phyloP scores from a whole-genome alignment of 2,329 filamentous ascomycete species.

The Colletotrichum lentis region DNA sequence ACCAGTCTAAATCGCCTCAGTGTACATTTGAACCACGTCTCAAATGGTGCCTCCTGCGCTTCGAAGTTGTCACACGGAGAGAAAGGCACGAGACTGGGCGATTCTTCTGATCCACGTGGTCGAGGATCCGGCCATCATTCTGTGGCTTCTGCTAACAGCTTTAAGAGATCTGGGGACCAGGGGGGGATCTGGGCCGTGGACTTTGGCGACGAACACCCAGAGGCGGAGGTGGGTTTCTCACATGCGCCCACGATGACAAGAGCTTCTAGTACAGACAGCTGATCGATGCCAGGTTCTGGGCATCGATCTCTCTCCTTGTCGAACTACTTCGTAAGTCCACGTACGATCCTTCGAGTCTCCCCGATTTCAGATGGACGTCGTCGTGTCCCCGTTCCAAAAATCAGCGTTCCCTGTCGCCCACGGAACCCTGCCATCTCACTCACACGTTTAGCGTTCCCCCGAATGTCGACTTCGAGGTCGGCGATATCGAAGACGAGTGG shows the following conservation, averaged over 20 bases:
- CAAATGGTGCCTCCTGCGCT: no score
- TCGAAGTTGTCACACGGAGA: no score
- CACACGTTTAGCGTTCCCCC: conserved; percentile 48
- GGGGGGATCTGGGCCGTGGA: conserved; percentile 48
- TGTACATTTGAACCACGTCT: neutral
- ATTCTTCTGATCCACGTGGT: no score
- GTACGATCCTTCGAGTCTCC: neutral
- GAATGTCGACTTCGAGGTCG: conserved; percentile 56
- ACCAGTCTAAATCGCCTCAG: neutral
- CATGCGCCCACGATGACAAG: no score
- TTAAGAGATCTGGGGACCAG: no score
- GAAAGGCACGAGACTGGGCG: no score
- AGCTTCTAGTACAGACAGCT: no score
- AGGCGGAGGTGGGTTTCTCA: conserved; percentile 37
- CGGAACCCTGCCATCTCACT: neutral
- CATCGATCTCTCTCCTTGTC: conserved; percentile 34
- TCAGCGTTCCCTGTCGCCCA: no score
- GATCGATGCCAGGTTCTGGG: conserved; percentile 3
- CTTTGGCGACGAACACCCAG: conserved; percentile 50
- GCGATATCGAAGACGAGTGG: conserved; percentile 54
- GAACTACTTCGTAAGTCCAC: neutral
- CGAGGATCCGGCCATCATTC: no score
- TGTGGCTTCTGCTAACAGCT: no score
- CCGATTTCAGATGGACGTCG: no score
- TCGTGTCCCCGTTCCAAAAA: neutral